Base-by-base conservation (phyloP, 805 yeast species). In the Yamadazyma nakazawae region DNA sequence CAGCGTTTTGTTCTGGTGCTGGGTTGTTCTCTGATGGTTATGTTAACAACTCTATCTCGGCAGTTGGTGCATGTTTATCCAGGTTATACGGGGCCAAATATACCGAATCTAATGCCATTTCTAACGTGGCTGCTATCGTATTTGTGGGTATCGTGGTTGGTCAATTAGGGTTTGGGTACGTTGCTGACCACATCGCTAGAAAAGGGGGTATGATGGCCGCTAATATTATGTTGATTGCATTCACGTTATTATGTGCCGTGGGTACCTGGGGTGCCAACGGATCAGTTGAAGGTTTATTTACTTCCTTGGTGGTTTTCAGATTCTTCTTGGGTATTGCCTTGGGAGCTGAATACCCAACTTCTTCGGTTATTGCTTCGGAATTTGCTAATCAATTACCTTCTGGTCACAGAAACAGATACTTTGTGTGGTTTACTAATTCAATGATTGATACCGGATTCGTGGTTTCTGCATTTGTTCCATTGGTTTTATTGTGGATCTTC, bases 11-110 rank as follows among this genome's bases (percentile, higher is more conserved):
- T 11, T 83, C 96, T 0, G 97, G 97, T 52, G 94, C 96, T 0
- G 97, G 97, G 45, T 74, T 91, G 39, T 90, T 91, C 67, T 84
- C 95, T 32, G 98, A 92, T 67, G 97, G 97, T 45, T 91, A 90
- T 62, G 85, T 88, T 50, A 90, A 90, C 64, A 88, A 88, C 67
- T 82, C 94, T 44, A 85, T 88, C 47, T 79, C 88, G 49, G 78
- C 94, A 9, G 95, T 85, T 14, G 75, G 84, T 31, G 81, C 91
- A 14, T 82, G 91, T 70, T 73, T 91, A 52, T 63, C 76, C 14
- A 68, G 60, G 2, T 71, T 91, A 34, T 91, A 91, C 61, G 88
- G 88, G 28, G 62, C 64, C 0, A 79, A 76, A 55, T 84, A 84
- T 59, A 63, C 80, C 2, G 54, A 74, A 6, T 87, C 95, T 0